These are phyloP conservation scores for Trichophyton verrucosum DNA, from an alignment of 2,329 filamentous ascomycete genomes.

Conservation along the genomic window DNA sequence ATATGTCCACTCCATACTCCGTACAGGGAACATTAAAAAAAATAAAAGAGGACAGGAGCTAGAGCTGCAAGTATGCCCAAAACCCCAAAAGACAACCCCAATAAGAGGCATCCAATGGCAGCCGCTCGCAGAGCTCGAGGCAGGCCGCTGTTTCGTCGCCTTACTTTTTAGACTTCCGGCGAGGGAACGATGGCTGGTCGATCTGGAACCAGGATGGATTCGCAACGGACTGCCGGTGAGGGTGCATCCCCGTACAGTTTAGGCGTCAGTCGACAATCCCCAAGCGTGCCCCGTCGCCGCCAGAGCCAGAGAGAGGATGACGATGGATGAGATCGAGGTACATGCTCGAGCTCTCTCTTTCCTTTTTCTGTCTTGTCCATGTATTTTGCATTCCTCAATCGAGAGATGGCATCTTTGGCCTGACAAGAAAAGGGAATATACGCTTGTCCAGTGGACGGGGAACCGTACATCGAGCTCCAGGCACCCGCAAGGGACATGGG, in stretches of 20 bases:
- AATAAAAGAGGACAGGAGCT: neutral
- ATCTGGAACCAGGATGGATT: slow-evolving; percentile 10
- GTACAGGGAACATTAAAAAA: neutral
- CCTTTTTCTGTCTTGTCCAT: neutral
- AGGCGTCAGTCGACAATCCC: slow-evolving; percentile 1
- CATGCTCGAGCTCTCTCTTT: neutral
- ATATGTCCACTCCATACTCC: neutral
- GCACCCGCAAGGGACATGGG: slow-evolving; percentile 6
- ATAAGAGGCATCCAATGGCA: slow-evolving; percentile 27
- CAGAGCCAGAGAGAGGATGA: neutral
- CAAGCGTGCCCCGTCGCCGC: neutral
- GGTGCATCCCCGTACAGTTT: neutral
- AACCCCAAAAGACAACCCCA: slow-evolving; percentile 9
- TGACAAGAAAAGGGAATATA: neutral
- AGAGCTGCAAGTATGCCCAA: slow-evolving; percentile 16
- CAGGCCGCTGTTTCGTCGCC: slow-evolving; percentile 16
- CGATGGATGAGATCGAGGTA: slow-evolving; percentile 1
- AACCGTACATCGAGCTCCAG: slow-evolving; percentile 6
- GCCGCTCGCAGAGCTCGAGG: slow-evolving; percentile 16
- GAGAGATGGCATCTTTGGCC: neutral
- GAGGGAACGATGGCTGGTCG: slow-evolving; percentile 8
- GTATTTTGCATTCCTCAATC: neutral
- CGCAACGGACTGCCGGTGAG: slow-evolving; percentile 6
- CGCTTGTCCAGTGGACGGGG: slow-evolving; percentile 10
- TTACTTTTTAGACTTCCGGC: slow-evolving; percentile 20